phyloP scores from a whole-genome alignment of 2,329 filamentous ascomycete species.

The Alternaria angustiovoidea region DNA sequence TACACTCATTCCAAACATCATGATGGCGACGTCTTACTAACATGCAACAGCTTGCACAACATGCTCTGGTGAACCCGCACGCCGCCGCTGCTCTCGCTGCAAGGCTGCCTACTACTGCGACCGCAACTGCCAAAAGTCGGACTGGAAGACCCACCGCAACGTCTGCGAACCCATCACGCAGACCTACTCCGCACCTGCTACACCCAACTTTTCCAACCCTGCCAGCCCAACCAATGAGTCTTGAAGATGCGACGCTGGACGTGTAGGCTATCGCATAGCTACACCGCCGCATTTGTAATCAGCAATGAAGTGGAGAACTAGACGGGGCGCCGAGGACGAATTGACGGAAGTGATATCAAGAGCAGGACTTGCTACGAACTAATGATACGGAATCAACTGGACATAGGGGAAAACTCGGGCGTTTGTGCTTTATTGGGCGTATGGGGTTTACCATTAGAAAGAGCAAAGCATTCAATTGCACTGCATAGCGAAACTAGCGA shows the following conservation, averaged over 20 bases:
- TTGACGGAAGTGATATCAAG: conserved; percentile 1
- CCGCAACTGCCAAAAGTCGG: conserved; percentile 59
- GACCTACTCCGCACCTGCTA: conserved; percentile 34
- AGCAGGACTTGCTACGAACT: conserved; percentile 3
- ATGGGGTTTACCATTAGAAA: conserved; percentile 2
- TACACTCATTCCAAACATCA: background rate
- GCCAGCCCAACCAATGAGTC: conserved; percentile 34
- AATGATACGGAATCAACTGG: conserved; percentile 5
- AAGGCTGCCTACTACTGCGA: conserved; percentile 60
- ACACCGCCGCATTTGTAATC: background rate
- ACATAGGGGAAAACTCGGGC: background rate
- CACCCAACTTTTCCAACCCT: conserved; percentile 39
- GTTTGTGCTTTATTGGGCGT: background rate
- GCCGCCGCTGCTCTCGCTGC: conserved; percentile 58
- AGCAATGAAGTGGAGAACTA: background rate
- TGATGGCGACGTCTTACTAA: conserved; percentile 11
- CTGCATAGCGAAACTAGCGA: conserved; percentile 9
- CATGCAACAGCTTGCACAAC: conserved; percentile 32
- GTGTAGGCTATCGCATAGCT: background rate
- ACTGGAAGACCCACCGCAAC: conserved; percentile 62
- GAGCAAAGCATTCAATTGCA: conserved; percentile 10
- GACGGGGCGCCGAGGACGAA: background rate
- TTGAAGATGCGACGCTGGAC: conserved; percentile 4
- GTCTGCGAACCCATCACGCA: conserved; percentile 47
- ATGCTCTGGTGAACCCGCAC: conserved; percentile 32